Percentiles rank a stretch among this genome's conserved stretches.
These are phyloP conservation scores for Calonectria fujianensis DNA, from an alignment of 2,329 filamentous ascomycete genomes.

Conservation along the genomic window DNA sequence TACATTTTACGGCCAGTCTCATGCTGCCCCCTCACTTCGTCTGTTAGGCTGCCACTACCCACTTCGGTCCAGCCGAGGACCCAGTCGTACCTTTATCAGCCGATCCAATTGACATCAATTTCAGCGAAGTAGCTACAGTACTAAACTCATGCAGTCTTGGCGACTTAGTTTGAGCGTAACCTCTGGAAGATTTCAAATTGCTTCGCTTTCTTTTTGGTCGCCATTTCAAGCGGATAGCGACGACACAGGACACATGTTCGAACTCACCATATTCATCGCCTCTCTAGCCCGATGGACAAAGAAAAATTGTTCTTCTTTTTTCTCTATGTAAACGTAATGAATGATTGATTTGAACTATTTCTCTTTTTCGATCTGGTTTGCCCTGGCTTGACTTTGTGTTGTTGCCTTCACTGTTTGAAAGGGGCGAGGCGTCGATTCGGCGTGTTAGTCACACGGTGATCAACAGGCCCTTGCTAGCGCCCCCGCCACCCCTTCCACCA, in stretches of 20 bases:
- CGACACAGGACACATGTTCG: not conserved
- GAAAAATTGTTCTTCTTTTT: not conserved
- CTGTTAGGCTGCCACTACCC: not conserved
- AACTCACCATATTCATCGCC: too few relatives aligned
- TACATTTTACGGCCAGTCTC: not conserved
- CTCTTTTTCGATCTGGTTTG: too few relatives aligned
- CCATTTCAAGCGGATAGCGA: not conserved
- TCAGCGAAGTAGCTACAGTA: slow-evolving; percentile 36
- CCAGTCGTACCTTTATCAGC: not conserved
- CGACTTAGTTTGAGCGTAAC: not conserved
- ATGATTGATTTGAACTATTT: not conserved
- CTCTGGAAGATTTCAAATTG: not conserved
- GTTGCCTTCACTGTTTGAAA: not conserved
- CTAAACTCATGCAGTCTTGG: not conserved
- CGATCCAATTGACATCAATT: not conserved
- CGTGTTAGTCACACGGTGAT: slow-evolving; percentile 16
- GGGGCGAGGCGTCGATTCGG: not conserved
- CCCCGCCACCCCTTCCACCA: not conserved
- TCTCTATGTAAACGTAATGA: not conserved
- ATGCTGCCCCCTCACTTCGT: not conserved
- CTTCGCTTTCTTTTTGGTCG: slow-evolving; percentile 27
- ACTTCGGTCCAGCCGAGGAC: slow-evolving; percentile 3
- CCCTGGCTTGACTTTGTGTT: not conserved
- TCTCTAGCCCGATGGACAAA: too few relatives aligned
- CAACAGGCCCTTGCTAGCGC: not conserved